Base-by-base conservation (phyloP, 2,329 filamentous ascomycete genomes). In the Paracorniculantispora psalliotae region DNA sequence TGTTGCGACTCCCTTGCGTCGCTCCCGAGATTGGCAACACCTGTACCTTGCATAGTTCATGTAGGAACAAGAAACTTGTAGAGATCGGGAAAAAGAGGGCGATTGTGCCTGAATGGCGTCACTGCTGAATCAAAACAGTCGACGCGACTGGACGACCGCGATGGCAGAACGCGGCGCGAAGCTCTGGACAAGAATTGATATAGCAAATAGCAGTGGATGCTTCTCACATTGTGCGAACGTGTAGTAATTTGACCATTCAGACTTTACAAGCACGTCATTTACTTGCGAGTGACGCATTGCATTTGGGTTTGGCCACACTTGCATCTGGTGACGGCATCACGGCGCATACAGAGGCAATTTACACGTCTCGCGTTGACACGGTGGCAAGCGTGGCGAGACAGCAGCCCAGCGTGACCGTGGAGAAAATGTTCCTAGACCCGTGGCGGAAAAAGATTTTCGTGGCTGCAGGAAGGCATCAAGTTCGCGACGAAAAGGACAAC, bases 41-140 rank as follows among this genome's bases (percentile, higher is more conserved):
- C 41, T 5, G 57, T 39, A 47, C 49, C 57, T 53, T 54, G 57
- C 49, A 59, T 59, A 59, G 30, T 53, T 59, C 50, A 48, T 44
- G 46, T 33, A 57, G 46, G 46, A 50, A 21, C 25, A 30, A 41
- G 46, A 37, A 13, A 49, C 13, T 26, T 49, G 46, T 51, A 57
- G 55, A 57, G 35, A 57, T 57, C 55, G 37, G 25, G 35, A 15
- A 23, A 15, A 41, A 39, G 55, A 28, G 35, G 46, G n/a, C 9
- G 17, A 50, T 5, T 50, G 26, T 50, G 7, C 23, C 44, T 50
- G 39, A 46, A 49, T 50, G 23, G 35, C 35, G 47, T 50, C 55
- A 57, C 55, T 50, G 26, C 55, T 44, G 55, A 50, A 57, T 57
- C 55, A 50, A 57, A 57, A 50, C 35, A 57, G 35, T 13, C 26